Base-by-base conservation (phyloP, 805 yeast species). In the Yarrowia sp. region DNA sequence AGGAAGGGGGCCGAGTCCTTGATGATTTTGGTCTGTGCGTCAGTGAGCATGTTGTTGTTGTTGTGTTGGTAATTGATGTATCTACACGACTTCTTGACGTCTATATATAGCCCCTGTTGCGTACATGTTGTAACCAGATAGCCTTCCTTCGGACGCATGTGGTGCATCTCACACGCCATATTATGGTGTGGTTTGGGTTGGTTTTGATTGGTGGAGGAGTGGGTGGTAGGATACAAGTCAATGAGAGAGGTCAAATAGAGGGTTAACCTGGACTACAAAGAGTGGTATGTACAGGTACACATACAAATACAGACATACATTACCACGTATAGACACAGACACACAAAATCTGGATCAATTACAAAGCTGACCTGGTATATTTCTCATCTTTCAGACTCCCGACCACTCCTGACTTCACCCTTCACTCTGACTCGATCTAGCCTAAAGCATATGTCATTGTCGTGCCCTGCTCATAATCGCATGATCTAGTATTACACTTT, bases 1-100 rank as follows among this genome's bases (percentile, higher is more conserved):
- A 87, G 76, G 56, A 82, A 79, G 2, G 92, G 90, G n/a, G 73
- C 69, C 4, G 77, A 70, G 43, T 73, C 67, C 58, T 68, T 67
- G 62, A 74, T 68, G 36, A 70, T 68, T 19, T 61, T 51, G 36
- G 62, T 65, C 58, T 68, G 70, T 22, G 65, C 52, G 24, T 67
- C 43, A 5, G 70, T 61, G 11, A 61, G 64, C 61, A 54, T n/a
- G n/a, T 52, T 48, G 52, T 43, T 24, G 32, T 22, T 16, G 14
- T 44, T 21, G 19, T 19, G 19, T 11, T 28, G 16, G 17, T 17
- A 30, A 19, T 48, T 24, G n/a, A 6, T 11, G 5, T 4, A 9
- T 3, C 4, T 7, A 12, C 12, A 17, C 21, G 41, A 17, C 7
- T 17, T 6, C 17, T 12, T 17, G 41, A 17, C 41, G 22, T n/a